Percentiles rank a stretch among this genome's conserved stretches.
Conservation (phyloP, 1,139 yeast genomes). For the Meyerozyma elateridarum region DNA sequence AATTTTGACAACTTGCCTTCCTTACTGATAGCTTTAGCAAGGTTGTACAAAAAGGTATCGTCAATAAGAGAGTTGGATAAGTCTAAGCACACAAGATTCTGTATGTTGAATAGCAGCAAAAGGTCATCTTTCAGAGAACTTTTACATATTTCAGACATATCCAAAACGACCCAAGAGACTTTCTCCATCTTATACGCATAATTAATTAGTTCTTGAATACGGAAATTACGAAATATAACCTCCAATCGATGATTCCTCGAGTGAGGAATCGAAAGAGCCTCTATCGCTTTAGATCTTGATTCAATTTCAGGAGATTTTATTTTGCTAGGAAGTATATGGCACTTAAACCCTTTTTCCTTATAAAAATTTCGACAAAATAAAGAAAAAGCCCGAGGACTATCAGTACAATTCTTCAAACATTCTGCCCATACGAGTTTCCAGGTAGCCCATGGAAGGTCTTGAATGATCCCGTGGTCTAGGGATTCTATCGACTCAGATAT, state of each 20-base stretch:
- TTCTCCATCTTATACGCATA: constrained; percentile 14
- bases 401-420: constrained; percentile 23
- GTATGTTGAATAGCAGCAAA: constrained; percentile 26
- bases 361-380: constrained; percentile 25
- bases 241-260: constrained; percentile 5
- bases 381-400: constrained; percentile 26
- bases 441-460: constrained; percentile 24
- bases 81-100: constrained; percentile 29
- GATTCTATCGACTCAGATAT: constrained; percentile 25
- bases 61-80: constrained; percentile 28
- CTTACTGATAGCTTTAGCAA: constrained; percentile 19
- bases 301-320: not conserved
- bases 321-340: constrained; percentile 16
- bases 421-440: constrained; percentile 32
- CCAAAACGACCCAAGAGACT: constrained; percentile 19
- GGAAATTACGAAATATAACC: constrained; percentile 9
- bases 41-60: constrained; percentile 26
- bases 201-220: constrained; percentile 17
- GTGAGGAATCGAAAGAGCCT: constrained; percentile 8
- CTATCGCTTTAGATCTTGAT: constrained; percentile 9
- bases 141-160: constrained; percentile 14
- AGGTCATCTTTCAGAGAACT: constrained; percentile 20
- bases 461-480: constrained; percentile 19
- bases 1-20: constrained; percentile 22
- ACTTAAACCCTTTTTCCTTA: constrained; percentile 16